Conservation (phyloP, 83 land plant species). For the Thuja plicata region DNA sequence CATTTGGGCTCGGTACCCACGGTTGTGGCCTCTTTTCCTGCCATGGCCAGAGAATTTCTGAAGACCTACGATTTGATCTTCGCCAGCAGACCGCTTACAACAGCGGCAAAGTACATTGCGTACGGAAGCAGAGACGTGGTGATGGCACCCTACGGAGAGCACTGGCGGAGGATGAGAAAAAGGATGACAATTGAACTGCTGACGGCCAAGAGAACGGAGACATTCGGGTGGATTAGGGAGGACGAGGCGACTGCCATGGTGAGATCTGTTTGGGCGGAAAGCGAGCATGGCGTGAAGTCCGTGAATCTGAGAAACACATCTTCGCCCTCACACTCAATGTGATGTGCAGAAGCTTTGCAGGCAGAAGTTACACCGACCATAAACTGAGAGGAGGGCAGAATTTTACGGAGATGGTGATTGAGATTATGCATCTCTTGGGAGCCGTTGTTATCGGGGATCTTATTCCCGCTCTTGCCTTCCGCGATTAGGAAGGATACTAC, state of each 20-base stretch:
- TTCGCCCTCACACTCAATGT: background rate
- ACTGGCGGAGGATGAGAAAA: constrained; percentile 20
- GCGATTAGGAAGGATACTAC: too few relatives aligned
- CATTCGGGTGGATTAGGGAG: constrained; percentile 6
- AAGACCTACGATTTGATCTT: constrained; percentile 17
- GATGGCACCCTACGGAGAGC: background rate
- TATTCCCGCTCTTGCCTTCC: background rate
- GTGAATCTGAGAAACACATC: background rate
- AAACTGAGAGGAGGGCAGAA: too few relatives aligned
- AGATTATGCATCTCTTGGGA: background rate
- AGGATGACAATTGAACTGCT: constrained; percentile 9
- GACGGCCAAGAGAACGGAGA: constrained; percentile 9
- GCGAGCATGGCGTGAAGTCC: too few relatives aligned
- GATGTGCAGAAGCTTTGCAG: background rate
- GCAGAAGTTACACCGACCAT: too few relatives aligned
- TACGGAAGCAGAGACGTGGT: constrained; percentile 3
- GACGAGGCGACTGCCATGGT: constrained; percentile 13
- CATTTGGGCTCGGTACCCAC: too few relatives aligned
- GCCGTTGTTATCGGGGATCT: too few relatives aligned
- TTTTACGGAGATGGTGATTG: background rate
- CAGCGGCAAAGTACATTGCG: background rate
- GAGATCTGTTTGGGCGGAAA: too few relatives aligned
- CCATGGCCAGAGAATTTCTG: constrained; percentile 28
- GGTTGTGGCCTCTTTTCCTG: constrained; percentile 14
- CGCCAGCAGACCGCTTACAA: too few relatives aligned